A percentile compares a stretch with the other conserved stretches of the same genome.
Evolutionary conservation across 2,329 filamentous ascomycete species (phyloP).

Genomic region (Calonectria pauciramosa): DNA sequence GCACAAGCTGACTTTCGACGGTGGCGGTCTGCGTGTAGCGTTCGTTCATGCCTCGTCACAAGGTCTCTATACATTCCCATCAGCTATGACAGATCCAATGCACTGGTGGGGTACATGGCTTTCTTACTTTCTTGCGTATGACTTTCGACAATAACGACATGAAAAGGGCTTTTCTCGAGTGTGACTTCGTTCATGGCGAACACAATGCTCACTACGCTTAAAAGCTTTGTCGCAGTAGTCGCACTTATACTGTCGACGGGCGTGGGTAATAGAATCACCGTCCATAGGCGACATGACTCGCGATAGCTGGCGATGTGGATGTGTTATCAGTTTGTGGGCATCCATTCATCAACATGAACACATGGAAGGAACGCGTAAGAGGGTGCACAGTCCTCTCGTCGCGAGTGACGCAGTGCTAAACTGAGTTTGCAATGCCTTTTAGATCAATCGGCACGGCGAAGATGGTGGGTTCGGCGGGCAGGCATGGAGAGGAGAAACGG

Average conservation of each 20-base stretch:
- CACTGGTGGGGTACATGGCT: too few species aligned
- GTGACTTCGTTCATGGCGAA: conserved; percentile 36
- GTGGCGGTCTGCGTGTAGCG: conserved; percentile 20
- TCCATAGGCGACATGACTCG: neutral
- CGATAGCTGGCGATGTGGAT: too few species aligned
- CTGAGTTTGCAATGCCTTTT: too few species aligned
- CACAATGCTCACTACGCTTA: conserved; percentile 37
- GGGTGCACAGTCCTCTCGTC: too few species aligned
- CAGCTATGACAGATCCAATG: neutral
- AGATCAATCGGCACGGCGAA: too few species aligned
- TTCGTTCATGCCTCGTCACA: conserved; percentile 33
- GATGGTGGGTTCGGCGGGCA: too few species aligned
- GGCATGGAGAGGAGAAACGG: too few species aligned
- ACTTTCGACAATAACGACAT: conserved; percentile 33
- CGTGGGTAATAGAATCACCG: neutral
- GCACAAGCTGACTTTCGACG: neutral
- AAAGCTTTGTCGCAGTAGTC: conserved; percentile 25
- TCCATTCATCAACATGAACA: neutral
- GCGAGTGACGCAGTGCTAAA: too few species aligned
- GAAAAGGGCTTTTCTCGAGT: conserved; percentile 34
- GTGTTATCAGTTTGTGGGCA: neutral
- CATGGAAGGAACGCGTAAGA: too few species aligned
- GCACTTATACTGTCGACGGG: conserved; percentile 25
- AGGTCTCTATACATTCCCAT: conserved; percentile 23
- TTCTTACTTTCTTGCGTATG: conserved; percentile 32